Evolutionary conservation across 345 rosid species (phyloP).

Genomic region (Citrus hindsii): DNA sequence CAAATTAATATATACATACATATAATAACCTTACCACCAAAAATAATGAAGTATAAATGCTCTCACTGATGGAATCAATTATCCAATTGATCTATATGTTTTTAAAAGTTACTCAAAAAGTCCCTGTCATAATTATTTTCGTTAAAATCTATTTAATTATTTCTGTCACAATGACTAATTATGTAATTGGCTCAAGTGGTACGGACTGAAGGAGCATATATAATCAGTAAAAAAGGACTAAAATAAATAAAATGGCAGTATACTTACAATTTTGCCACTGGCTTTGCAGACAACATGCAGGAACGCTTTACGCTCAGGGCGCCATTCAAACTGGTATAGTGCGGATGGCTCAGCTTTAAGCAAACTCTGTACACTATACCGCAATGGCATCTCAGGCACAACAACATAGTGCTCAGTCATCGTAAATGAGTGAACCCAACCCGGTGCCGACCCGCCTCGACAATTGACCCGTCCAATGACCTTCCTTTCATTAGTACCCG

Average conservation of each 20-base stretch:
- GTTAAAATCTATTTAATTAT: too few relatives aligned
- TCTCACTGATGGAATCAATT: too few relatives aligned
- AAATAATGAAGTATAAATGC: too few relatives aligned
- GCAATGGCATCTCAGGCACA: constrained; percentile 89
- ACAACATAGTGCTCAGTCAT: constrained; percentile 77
- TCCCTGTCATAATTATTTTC: too few relatives aligned
- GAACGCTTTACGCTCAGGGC: constrained; percentile 67
- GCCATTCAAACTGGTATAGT: constrained; percentile 89
- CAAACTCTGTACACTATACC: constrained; percentile 71
- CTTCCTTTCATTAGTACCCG: constrained; percentile 75
- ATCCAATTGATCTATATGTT: too few relatives aligned
- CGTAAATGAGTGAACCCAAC: constrained; percentile 97
- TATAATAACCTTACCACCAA: too few relatives aligned
- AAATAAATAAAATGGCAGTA: background rate
- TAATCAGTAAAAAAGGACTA: too few relatives aligned
- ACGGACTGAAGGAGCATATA: too few relatives aligned
- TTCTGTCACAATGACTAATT: too few relatives aligned
- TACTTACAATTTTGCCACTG: constrained; percentile 77
- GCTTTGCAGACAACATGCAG: constrained; percentile 81
- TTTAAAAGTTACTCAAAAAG: too few relatives aligned
- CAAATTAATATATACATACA: background rate
- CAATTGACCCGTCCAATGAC: constrained; percentile 79
- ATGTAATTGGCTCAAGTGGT: too few relatives aligned
- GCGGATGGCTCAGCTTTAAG: constrained; percentile 93
- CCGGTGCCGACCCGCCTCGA: constrained; percentile 75